Base-by-base conservation (phyloP, 306 rosid species). In the Myrica gale region DNA sequence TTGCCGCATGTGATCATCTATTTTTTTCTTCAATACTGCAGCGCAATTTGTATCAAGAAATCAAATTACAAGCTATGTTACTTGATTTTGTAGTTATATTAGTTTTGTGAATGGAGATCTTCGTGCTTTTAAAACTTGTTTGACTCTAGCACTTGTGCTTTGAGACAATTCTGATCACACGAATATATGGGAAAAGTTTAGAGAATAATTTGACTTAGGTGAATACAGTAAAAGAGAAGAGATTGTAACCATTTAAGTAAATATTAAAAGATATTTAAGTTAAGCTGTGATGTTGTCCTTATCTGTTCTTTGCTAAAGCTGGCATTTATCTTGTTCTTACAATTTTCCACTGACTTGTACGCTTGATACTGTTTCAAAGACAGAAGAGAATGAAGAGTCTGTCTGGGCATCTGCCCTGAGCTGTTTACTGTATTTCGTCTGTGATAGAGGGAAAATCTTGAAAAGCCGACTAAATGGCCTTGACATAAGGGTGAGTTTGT, bases 371-470 rank as follows among this genome's bases (percentile, higher is more conserved):
- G 69, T 82, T 51, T 48, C 81, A 53, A 90, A 96, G 99, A 86
- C 78, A 70, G 96, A 92, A 85, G 99, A 96, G 87, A 85, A 75
- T 81, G 99, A 92, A 80, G 99, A 96, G 82, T 84, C 96, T 62
- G 96, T 96, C 69, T 92, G 99, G 99, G 96, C 99, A 79, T 92
- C 98, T 85, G 99, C 97, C 48, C 90, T 96, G 47, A 96, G 99
- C 90, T 96, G 99, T 87, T 81, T 96, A 86, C 92, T 96, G 42
- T 96, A 96, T 90, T 96, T 96, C 84, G 97, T 96, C 79, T 90
- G 98, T 67, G 96, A 92, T 82, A 87, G 97, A 85, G 99, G 98
- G 54, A 89, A 84, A 84, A 91, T 92, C 79, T 77, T 87, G 90
- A 90, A 97, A 90, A 89, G 78, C 61, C 88, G 92, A 72, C 81